Evolutionary conservation across 2,329 filamentous ascomycete species (phyloP), one percentile per base, ranked within the genome.

Genomic region (Scytalidium lignicola): DNA sequence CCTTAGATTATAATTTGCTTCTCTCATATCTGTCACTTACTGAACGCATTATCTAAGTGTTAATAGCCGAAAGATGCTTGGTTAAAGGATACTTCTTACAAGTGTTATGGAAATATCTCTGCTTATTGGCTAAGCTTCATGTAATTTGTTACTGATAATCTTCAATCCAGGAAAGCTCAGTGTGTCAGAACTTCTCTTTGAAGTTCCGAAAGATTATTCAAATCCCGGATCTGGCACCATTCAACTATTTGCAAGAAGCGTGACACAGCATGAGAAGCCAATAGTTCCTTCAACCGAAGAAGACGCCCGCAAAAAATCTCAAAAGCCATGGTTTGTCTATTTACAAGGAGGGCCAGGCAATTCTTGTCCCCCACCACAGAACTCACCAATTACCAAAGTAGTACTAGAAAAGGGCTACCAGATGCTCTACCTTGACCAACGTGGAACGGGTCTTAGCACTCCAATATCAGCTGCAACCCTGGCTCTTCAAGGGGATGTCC

Each of bases 261-360:
- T 85, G 15, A 73, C 78, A 47, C 87, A 83, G 58, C 72, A 83
- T 50, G 83, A 90, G 55, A 76, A 75, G 40, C 67, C 74, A 26
- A 61, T 66, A 2, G 66, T 67, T n/a, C 59, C 66, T 6, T 56
- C 62, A 13, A 61, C 63, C 3, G 60, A 70, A 19, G 67, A 64
- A 28, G 65, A 67, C 23, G 50, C 53, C 15, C 56, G 64, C 13
- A 67, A 71, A 52, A 76, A 74, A 56, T 75, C 76, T 15, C 64
- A 70, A 48, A 78, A 75, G 57, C 80, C 80, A 8, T 83, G 76
- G 68, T 70, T 85, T 47, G 75, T 91, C 53, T 96, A 85, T 64
- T 77, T 95, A 13, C 86, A 95, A 70, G 92, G 92, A 55, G 92
- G 92, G 0, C 92, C 91, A 0, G 91, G 91, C 2, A 83, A 86